phyloP scores from a whole-genome alignment of 306 rosid genomes.

The Gillenia trifoliata region DNA sequence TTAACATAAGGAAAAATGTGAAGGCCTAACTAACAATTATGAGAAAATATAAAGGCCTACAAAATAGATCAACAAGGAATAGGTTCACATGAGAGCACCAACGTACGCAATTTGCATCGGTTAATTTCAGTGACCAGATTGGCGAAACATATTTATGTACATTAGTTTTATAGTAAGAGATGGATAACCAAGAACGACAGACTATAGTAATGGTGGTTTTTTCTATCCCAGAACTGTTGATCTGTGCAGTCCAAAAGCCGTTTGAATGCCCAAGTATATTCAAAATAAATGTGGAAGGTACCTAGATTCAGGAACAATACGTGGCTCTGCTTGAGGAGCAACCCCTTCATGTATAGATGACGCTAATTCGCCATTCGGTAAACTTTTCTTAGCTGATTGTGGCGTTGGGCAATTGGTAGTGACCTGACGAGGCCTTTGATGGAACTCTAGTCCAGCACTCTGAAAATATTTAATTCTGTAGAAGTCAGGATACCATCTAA shows the following conservation, averaged over 20 bases:
- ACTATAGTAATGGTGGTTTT: neutral
- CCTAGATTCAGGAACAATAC: constrained; percentile 75
- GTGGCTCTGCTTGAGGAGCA: constrained; percentile 48
- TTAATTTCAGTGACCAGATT: neutral
- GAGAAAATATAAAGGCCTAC: neutral
- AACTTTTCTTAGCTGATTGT: constrained; percentile 37
- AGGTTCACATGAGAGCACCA: neutral
- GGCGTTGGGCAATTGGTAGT: constrained; percentile 43
- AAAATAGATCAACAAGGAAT: neutral
- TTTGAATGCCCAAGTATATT: neutral
- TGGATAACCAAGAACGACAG: neutral
- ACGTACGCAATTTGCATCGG: neutral
- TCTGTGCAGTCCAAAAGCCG: neutral
- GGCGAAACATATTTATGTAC: neutral
- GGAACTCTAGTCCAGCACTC: constrained; percentile 90
- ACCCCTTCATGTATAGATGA: constrained; percentile 41
- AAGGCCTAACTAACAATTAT: neutral
- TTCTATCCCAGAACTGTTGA: neutral
- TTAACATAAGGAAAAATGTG: neutral
- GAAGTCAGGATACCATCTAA: neutral
- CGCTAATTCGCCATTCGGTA: constrained; percentile 50
- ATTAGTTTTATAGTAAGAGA: neutral
- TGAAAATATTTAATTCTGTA: constrained; percentile 26
- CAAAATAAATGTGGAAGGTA: constrained; percentile 31
- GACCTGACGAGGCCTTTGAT: constrained; percentile 53